phyloP scores from a whole-genome alignment of 805 yeast genomes.

The Candida nonsorbophila region DNA sequence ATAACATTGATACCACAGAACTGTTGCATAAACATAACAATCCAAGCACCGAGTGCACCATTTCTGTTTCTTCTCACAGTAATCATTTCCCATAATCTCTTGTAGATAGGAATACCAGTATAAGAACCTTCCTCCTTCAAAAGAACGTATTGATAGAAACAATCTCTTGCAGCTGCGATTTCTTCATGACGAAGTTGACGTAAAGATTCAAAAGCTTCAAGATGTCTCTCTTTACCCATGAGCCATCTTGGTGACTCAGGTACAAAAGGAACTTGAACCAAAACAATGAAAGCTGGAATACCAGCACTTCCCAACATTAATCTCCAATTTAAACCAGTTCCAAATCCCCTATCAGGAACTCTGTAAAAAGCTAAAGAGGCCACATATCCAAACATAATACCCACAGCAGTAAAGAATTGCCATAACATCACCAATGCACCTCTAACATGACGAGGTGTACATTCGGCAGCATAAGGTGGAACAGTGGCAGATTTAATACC shows the following conservation, averaged over 20 bases:
- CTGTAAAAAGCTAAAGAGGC: constrained; percentile 55
- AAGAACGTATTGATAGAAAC: constrained; percentile 53
- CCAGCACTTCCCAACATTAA: constrained; percentile 61
- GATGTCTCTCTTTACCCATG: constrained; percentile 46
- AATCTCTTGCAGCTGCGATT: constrained; percentile 60
- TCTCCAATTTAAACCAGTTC: constrained; percentile 52
- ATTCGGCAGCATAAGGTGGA: constrained; percentile 63
- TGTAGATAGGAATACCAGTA: constrained; percentile 36
- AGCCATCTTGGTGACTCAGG: constrained; percentile 75
- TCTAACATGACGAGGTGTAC: constrained; percentile 51
- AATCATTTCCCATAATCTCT: constrained; percentile 52
- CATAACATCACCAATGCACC: constrained; percentile 68
- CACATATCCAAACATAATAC: constrained; percentile 63
- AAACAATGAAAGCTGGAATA: constrained; percentile 50
- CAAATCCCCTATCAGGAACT: constrained; percentile 42
- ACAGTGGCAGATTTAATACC: constrained; percentile 66
- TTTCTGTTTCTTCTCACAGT: constrained; percentile 76
- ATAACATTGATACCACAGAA: constrained; percentile 88
- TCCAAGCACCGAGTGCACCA: constrained; percentile 74
- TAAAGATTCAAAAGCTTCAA: constrained; percentile 49
- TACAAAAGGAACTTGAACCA: constrained; percentile 45
- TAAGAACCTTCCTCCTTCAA: constrained; percentile 55
- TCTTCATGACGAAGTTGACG: constrained; percentile 38
- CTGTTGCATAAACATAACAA: constrained; percentile 87
- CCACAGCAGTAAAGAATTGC: constrained; percentile 72